These are phyloP conservation scores for Bisporella sp. DNA, from an alignment of 2,329 filamentous ascomycete species.

Conservation along the genomic window DNA sequence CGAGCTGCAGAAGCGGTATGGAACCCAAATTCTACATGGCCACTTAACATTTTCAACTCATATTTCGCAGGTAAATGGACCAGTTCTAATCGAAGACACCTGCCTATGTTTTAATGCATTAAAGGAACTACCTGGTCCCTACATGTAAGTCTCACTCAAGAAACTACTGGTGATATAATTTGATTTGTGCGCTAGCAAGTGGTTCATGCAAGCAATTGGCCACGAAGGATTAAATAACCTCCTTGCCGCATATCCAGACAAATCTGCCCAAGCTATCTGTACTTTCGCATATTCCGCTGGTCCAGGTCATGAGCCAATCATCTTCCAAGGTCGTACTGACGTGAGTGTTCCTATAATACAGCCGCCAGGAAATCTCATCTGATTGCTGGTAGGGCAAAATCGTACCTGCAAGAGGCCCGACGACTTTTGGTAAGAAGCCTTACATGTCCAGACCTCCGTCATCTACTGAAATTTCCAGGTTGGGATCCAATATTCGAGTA, in stretches of 20 bases:
- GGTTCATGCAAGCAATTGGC: conserved; percentile 80
- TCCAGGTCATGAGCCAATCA: conserved; percentile 72
- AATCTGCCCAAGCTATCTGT: conserved; percentile 87
- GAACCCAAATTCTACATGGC: background rate
- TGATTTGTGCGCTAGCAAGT: conserved; percentile 58
- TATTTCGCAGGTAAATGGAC: conserved; percentile 60
- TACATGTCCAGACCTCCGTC: background rate
- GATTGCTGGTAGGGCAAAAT: conserved; percentile 57
- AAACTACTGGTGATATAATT: background rate
- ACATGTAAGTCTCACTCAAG: conserved; percentile 58
- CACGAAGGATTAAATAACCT: conserved; percentile 85
- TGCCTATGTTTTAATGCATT: conserved; percentile 89
- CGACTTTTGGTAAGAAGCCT: conserved; percentile 65
- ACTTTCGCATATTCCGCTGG: conserved; percentile 91
- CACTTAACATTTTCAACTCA: conserved; percentile 3
- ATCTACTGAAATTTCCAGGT: conserved; percentile 43
- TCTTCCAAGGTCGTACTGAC: conserved; percentile 87
- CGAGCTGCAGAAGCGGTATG: conserved; percentile 71
- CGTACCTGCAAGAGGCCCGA: conserved; percentile 73
- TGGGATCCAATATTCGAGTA: conserved; percentile 98
- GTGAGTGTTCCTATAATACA: conserved; percentile 39
- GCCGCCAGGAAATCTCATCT: conserved; percentile 1
- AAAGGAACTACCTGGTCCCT: conserved; percentile 86
- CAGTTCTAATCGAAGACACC: conserved; percentile 93
- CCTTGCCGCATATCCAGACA: conserved; percentile 81